These are phyloP conservation scores for Parsonsia alboflavescens DNA, from an alignment of 257 asterid species.

Conservation along the genomic window DNA sequence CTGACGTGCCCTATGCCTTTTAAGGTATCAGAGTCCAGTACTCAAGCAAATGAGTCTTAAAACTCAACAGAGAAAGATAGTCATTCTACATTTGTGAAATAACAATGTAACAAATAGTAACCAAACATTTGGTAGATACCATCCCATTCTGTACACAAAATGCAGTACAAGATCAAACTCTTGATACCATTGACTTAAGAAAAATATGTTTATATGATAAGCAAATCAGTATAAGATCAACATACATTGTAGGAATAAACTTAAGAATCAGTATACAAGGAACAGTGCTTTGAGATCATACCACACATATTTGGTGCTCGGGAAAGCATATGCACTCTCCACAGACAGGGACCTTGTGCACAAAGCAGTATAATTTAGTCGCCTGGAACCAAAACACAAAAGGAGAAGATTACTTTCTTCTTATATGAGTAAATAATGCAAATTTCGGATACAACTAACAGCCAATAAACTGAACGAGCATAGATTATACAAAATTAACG, in stretches of 20 bases:
- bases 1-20: background rate
- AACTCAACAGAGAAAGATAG: background rate
- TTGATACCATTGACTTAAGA: background rate
- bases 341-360: conserved; percentile 95
- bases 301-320: conserved; percentile 96
- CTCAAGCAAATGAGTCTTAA: background rate
- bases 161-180: background rate
- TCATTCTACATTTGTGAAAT: background rate
- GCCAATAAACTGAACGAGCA: background rate
- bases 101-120: background rate
- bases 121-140: background rate
- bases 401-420: conserved; percentile 6
- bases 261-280: background rate
- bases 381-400: conserved; percentile 51
- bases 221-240: background rate
- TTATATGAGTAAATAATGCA: background rate
- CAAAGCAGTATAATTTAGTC: conserved; percentile 91
- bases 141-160: background rate
- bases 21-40: background rate
- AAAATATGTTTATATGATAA: background rate
- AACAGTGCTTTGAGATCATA: conserved; percentile 29
- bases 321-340: conserved; percentile 95
- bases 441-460: background rate
- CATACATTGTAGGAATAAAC: background rate
- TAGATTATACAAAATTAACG: background rate